Base-by-base conservation (phyloP, 2,329 filamentous ascomycete species). In the Immersiporthe knoxdaviesiana region DNA sequence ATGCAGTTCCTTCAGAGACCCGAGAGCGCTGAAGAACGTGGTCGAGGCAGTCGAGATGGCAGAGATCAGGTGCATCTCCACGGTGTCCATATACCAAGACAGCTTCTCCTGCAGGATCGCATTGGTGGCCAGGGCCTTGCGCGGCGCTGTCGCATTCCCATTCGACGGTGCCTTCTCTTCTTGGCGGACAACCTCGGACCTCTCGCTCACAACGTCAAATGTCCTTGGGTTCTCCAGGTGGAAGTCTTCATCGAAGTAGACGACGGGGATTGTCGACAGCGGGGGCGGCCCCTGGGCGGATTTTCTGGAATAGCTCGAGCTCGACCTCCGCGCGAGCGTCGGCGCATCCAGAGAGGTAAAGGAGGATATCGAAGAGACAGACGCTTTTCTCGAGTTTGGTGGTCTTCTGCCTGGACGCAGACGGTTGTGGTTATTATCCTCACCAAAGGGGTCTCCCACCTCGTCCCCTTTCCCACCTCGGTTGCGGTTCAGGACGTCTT, bases 21-120 rank as follows among this genome's bases (percentile, higher is more conserved):
- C 95, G 0, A 99, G 83, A 0, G 96, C 96, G 0, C 94, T 94
- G 76, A 99, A 99, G 79, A 99, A 99, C 0, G 95, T 97, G 0
- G 93, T 94, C 0, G 96, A 98, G 1, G 96, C 96, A 0, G 92
- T 94, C 2, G 95, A 98, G 72, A 99, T 99, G 0, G 94, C 97
- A 41, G 93, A 93, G 74, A 99, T 97, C 10, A 99, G 84, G 78
- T 99, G 96, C 67, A 99, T 93, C 78, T 99, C 96, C 30, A 99
- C 94, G 0, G 96, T 99, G 78, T 99, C 96, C 94, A 99, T 97
- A 79, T 99, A 99, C 96, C 96, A 99, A 0, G 96, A 98, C 16
- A 99, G 84, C 80, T 99, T 99, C 80, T 99, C 96, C 78, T 99
- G 96, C 47, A 99, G 80, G 69, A 99, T 99, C 0, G 96, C 96